Evolutionary conservation across 352 stramenopile species (phyloP).

Genomic region (Phytophthora meadii): DNA sequence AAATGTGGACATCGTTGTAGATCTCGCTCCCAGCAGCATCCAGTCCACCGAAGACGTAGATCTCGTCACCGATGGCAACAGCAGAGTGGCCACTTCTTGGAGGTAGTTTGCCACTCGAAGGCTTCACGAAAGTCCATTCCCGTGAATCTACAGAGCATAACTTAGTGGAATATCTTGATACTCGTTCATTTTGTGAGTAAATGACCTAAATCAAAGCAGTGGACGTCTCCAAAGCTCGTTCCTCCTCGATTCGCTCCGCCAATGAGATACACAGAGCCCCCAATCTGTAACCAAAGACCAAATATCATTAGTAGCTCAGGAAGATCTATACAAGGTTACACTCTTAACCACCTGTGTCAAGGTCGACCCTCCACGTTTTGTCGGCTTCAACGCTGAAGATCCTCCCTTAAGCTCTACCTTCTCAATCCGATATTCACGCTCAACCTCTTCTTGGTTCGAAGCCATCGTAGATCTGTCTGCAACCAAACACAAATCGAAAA

Average conservation of each 20-base stretch:
- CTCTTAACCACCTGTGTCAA: slow-evolving; percentile 45
- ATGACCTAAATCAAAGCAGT: slow-evolving; percentile 62
- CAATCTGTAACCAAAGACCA: slow-evolving; percentile 16
- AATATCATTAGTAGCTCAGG: background rate
- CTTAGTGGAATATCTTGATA: background rate
- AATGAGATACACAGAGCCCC: slow-evolving; percentile 60
- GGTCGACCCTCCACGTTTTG: slow-evolving; percentile 54
- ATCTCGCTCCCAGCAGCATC: slow-evolving; percentile 45
- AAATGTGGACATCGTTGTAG: slow-evolving; percentile 67
- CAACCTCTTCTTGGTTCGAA: slow-evolving; percentile 8
- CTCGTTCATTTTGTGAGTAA: background rate
- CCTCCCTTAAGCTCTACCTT: slow-evolving; percentile 7
- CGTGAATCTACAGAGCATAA: slow-evolving; percentile 8
- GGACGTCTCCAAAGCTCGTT: slow-evolving; percentile 60
- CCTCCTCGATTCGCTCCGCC: slow-evolving; percentile 65
- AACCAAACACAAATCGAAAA: slow-evolving; percentile 17
- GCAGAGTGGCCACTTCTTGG: slow-evolving; percentile 72
- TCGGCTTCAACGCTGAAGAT: slow-evolving; percentile 16
- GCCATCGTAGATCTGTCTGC: slow-evolving; percentile 1
- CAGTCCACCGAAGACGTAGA: slow-evolving; percentile 74
- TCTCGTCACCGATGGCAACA: slow-evolving; percentile 45
- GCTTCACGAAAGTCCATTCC: slow-evolving; percentile 32
- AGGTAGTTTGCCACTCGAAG: slow-evolving; percentile 31
- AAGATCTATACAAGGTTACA: background rate
- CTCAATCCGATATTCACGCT: slow-evolving; percentile 7